Evolutionary conservation across 345 rosid species (phyloP), one percentile per base, ranked within the genome.

Genomic region (Gynandropsis gynandra): DNA sequence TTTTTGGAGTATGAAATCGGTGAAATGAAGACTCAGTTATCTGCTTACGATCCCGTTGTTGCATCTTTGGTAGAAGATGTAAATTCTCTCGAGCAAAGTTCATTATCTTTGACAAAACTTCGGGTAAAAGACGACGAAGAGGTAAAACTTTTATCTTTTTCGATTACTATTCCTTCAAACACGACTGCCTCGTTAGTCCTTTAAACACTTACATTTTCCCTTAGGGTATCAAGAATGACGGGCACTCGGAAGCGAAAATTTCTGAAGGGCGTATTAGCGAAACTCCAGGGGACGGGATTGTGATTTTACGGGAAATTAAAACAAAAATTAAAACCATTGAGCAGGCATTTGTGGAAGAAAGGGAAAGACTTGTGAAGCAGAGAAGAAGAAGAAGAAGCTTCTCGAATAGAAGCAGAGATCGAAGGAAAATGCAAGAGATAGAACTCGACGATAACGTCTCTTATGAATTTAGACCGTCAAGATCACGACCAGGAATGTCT

Each of bases 1-100:
- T 54, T 59, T 52, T 62, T 84, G 75, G 95, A 82, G 73, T 63
- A 56, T 39, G 80, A 81, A 78, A 74, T 80, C 16, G 74, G 72
- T 42, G 82, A 75, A 56, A 59, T 84, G 63, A 79, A 78, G 75
- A 66, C 68, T 34, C 73, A 72, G 42, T 59, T 81, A 63, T 70
- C 76, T 57, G 71, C 83, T 4, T 93, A 72, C 74, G 66, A 68
- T 63, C 86, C 94, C 10, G 69, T 74, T 45, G 74, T 92, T 58
- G 72, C 80, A 29, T 79, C 94, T 34, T 65, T 92, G 60, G 68
- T 64, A 52, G 87, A 80, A 31, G 67, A 69, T 69, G 50, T 87
- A 66, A 53, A 56, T 17, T 81, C 88, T 54, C 65, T 88, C 44
- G 95, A 85, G 73, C 59, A 63, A 41, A 80, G 69, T 60, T 65